A percentile compares a stretch with the other conserved stretches of the same genome.
Evolutionary conservation across 345 rosid species (phyloP).

Genomic region (Lumnitzera racemosa): DNA sequence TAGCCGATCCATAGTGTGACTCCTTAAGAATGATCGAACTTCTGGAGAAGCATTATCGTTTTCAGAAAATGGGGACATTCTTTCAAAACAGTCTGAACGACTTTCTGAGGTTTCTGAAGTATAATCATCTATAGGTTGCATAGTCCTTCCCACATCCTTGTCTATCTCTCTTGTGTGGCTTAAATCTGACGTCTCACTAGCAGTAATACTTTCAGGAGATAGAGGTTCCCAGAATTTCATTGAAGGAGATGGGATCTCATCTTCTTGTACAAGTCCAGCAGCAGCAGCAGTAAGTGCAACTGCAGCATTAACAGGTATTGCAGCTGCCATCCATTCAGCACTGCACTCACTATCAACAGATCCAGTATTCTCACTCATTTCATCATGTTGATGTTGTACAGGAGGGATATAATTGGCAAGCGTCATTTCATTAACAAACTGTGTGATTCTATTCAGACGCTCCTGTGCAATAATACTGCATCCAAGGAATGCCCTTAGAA

Average conservation of each 20-base stretch:
- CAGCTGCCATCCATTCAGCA: constrained; percentile 73
- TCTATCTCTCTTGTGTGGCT: constrained; percentile 53
- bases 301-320: constrained; percentile 70
- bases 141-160: constrained; percentile 44
- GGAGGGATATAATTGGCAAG: constrained; percentile 39
- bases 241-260: constrained; percentile 47
- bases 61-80: constrained; percentile 38
- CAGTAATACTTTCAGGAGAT: constrained; percentile 52
- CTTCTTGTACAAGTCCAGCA: constrained; percentile 56
- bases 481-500: constrained; percentile 21
- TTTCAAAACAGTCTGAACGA: constrained; percentile 47
- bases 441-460: constrained; percentile 86
- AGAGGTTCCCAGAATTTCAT: constrained; percentile 43
- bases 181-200: constrained; percentile 62
- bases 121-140: constrained; percentile 45
- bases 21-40: constrained; percentile 29
- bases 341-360: constrained; percentile 22
- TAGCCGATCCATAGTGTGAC: constrained; percentile 37
- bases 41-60: constrained; percentile 68
- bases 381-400: constrained; percentile 29
- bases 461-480: constrained; percentile 97
- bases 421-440: constrained; percentile 69
- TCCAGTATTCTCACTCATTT: constrained; percentile 25
- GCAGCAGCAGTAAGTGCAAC: constrained; percentile 76
- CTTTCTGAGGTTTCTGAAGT: constrained; percentile 60